A percentile compares a stretch with the other conserved stretches of the same genome.
Evolutionary conservation across 2,329 filamentous ascomycete genomes (phyloP).

Genomic region (Thelonectria olida): DNA sequence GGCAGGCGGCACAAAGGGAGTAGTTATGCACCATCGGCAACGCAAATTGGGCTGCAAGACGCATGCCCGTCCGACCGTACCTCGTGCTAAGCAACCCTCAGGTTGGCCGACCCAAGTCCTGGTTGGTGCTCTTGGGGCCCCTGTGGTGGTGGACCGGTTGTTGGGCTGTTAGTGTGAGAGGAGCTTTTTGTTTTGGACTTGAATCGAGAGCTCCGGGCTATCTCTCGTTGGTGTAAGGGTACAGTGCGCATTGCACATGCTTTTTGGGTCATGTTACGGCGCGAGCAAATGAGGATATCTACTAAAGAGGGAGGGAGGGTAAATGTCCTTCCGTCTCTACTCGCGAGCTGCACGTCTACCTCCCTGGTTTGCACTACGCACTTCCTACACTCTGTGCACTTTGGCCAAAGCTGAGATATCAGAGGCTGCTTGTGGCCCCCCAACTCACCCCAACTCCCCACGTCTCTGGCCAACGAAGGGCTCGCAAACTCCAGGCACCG

Average conservation of each 20-base stretch:
- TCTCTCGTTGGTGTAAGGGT: slow-evolving; percentile 1
- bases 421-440: slow-evolving; percentile 9
- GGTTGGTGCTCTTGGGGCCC: slow-evolving; percentile 25
- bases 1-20: slow-evolving; percentile 19
- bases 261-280: slow-evolving; percentile 9
- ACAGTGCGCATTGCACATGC: slow-evolving; percentile 7
- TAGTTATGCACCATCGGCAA: slow-evolving; percentile 30
- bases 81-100: slow-evolving; percentile 23
- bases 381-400: background rate
- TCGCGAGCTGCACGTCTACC: slow-evolving; percentile 7
- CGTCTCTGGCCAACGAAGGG: slow-evolving; percentile 10
- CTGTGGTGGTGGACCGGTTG: slow-evolving; percentile 17
- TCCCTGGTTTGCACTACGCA: background rate
- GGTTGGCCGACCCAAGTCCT: slow-evolving; percentile 24
- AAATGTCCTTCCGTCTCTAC: background rate
- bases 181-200: slow-evolving; percentile 13
- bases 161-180: slow-evolving; percentile 10
- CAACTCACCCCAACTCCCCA: background rate
- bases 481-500: slow-evolving; percentile 20
- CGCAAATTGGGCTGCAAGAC: slow-evolving; percentile 36
- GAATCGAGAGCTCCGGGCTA: slow-evolving; percentile 10
- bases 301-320: background rate
- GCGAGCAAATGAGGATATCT: slow-evolving; percentile 8
- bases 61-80: slow-evolving; percentile 25
- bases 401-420: slow-evolving; percentile 4